Percentiles rank a stretch among this genome's conserved stretches.
These are phyloP conservation scores for Trebouxia sp. DNA, from an alignment of 139 green algal genomes.

Conservation along the genomic window DNA sequence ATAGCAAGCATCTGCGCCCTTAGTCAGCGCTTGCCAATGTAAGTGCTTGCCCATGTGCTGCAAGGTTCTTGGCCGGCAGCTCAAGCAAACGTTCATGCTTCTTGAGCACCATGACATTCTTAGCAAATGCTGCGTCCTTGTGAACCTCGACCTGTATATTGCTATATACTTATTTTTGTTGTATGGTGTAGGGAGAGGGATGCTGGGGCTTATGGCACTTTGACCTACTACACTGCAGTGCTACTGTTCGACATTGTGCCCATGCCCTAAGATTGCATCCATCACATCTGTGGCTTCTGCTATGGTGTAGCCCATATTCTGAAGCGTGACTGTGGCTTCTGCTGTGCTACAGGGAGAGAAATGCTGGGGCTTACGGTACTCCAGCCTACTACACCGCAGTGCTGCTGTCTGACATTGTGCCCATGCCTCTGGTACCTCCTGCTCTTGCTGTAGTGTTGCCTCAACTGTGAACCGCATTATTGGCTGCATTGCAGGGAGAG, in stretches of 20 bases:
- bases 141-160: no score
- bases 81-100: no score
- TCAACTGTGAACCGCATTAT: background rate
- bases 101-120: no score
- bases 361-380: slow-evolving; percentile 46
- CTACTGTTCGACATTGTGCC: slow-evolving; percentile 73
- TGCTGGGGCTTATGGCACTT: slow-evolving; percentile 47
- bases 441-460: slow-evolving; percentile 61
- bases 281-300: no score
- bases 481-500: slow-evolving; percentile 30
- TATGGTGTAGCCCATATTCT: slow-evolving; percentile 68
- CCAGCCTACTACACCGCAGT: slow-evolving; percentile 53
- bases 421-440: slow-evolving; percentile 64
- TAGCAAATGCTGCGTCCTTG: no score
- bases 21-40: no score
- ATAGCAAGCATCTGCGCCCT: no score
- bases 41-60: no score
- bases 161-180: no score
- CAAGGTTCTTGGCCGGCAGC: no score
- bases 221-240: slow-evolving; percentile 58
- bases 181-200: slow-evolving; percentile 45
- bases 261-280: no score
- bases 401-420: slow-evolving; percentile 68
- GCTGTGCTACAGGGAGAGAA: slow-evolving; percentile 32
- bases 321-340: background rate